Evolutionary conservation across 1,284 basidiomycete species (phyloP).

Genomic region (Athelia psychrophila): DNA sequence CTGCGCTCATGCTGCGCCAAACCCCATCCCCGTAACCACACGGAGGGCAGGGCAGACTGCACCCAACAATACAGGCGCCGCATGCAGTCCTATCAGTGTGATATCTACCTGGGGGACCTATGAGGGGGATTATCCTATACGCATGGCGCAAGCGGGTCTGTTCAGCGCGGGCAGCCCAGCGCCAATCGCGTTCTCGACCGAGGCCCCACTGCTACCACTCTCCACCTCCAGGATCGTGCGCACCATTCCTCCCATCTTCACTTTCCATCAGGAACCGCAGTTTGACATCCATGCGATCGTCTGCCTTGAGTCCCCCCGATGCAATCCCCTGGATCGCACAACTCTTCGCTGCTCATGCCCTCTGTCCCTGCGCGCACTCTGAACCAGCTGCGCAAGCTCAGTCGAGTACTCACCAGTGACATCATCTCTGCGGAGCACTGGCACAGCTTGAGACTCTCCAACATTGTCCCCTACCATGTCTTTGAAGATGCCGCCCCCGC

Average conservation of each 20-base stretch:
- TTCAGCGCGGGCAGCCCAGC: conserved; percentile 54
- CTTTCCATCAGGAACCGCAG: conserved; percentile 41
- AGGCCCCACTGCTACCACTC: conserved; percentile 41
- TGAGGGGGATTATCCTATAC: conserved; percentile 55
- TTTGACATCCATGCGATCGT: conserved; percentile 9
- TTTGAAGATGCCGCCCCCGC: neutral
- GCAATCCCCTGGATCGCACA: conserved; percentile 18
- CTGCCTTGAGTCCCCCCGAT: conserved; percentile 22
- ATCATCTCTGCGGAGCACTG: neutral
- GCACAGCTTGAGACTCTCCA: neutral
- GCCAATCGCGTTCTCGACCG: conserved; percentile 59
- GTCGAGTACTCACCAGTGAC: conserved; percentile 22
- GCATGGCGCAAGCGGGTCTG: conserved; percentile 53
- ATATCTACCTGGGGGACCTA: neutral
- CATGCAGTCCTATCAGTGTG: neutral
- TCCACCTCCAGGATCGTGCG: neutral
- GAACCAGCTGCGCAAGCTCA: conserved; percentile 15
- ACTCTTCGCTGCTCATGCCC: neutral
- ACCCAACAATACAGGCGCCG: neutral
- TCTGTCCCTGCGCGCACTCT: neutral
- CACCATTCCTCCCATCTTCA: conserved; percentile 44
- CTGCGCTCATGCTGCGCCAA: conserved; percentile 6
- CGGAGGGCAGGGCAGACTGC: neutral
- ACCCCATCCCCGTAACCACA: neutral
- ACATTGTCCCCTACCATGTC: neutral